Percentiles rank a stretch among this genome's conserved stretches.
phyloP scores from a whole-genome alignment of 2,329 filamentous ascomycete genomes.

The Nannizziopsis barbatae region DNA sequence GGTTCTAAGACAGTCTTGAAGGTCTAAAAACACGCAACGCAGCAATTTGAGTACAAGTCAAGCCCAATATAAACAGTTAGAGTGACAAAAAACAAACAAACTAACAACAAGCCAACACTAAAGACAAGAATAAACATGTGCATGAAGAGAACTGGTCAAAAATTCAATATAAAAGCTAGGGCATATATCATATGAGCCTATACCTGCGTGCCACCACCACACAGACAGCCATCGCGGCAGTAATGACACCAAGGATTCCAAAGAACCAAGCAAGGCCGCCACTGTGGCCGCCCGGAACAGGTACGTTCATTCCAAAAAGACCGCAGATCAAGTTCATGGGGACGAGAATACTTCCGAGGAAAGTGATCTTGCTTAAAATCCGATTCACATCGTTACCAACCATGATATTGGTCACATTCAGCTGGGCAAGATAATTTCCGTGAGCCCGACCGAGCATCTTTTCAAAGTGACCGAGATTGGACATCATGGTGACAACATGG shows the following conservation, averaged over 20 bases:
- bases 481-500: slow-evolving; percentile 99
- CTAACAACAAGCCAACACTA: not conserved
- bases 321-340: slow-evolving; percentile 81
- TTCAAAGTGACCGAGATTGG: slow-evolving; percentile 87
- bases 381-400: slow-evolving; percentile 82
- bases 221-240: slow-evolving; percentile 30
- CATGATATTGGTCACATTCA: slow-evolving; percentile 81
- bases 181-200: slow-evolving; percentile 32
- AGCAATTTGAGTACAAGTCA: no score
- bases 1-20: no score
- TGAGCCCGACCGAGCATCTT: slow-evolving; percentile 93
- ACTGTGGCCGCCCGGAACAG: slow-evolving; percentile 33
- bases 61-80: not conserved
- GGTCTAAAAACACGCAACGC: no score
- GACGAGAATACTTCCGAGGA: slow-evolving; percentile 89
- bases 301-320: slow-evolving; percentile 44
- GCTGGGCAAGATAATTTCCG: slow-evolving; percentile 89
- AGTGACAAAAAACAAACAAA: not conserved
- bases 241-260: slow-evolving; percentile 39
- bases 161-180: no score
- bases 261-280: slow-evolving; percentile 38
- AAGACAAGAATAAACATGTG: not conserved
- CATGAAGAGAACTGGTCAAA: not conserved
- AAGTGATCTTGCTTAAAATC: slow-evolving; percentile 86
- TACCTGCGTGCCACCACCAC: slow-evolving; percentile 32